Percentiles rank a stretch among this genome's conserved stretches.
phyloP scores from a whole-genome alignment of 2,329 filamentous ascomycete genomes.

The Epicoccum sorghinum region DNA sequence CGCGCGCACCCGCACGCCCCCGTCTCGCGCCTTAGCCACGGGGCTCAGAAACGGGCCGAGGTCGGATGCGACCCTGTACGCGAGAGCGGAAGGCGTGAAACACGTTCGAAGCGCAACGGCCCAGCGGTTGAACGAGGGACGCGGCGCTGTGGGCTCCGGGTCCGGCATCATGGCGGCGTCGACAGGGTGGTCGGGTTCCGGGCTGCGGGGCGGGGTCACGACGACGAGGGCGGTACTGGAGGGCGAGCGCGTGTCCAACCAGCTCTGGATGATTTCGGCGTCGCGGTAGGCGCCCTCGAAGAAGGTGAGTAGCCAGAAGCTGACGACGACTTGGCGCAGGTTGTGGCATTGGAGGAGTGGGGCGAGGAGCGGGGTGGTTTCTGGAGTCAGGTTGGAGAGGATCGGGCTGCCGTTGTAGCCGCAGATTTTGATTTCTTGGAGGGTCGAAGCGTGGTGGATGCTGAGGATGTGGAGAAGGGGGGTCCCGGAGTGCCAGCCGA shows the following conservation, averaged over 20 bases:
- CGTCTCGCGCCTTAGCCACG: slow-evolving; percentile 47
- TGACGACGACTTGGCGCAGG: slow-evolving; percentile 50
- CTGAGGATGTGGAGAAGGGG: slow-evolving; percentile 53
- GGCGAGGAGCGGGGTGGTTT: slow-evolving; percentile 47
- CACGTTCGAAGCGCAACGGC: slow-evolving; percentile 48
- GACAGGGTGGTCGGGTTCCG: slow-evolving; percentile 28
- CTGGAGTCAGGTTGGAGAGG: slow-evolving; percentile 46
- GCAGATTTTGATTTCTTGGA: slow-evolving; percentile 56
- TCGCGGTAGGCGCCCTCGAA: slow-evolving; percentile 50
- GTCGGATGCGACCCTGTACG: slow-evolving; percentile 48
- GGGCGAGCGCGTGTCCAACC: slow-evolving; percentile 50
- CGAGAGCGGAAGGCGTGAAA: slow-evolving; percentile 50
- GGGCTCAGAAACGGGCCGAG: slow-evolving; percentile 50
- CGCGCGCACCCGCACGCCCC: slow-evolving; percentile 52
- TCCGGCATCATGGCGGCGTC: slow-evolving; percentile 38
- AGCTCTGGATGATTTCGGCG: slow-evolving; percentile 52
- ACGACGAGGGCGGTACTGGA: slow-evolving; percentile 48
- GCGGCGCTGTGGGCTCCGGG: slow-evolving; percentile 19
- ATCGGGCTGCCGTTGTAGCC: slow-evolving; percentile 54
- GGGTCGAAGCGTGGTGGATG: slow-evolving; percentile 47
- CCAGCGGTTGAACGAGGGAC: slow-evolving; percentile 48
- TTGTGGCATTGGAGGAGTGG: slow-evolving; percentile 52
- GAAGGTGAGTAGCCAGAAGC: slow-evolving; percentile 51
- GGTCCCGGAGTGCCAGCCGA: slow-evolving; percentile 47
- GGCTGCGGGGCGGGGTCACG: slow-evolving; percentile 38